phyloP scores from a whole-genome alignment of 768 basidiomycete species.

The Chalciporus piperatus region DNA sequence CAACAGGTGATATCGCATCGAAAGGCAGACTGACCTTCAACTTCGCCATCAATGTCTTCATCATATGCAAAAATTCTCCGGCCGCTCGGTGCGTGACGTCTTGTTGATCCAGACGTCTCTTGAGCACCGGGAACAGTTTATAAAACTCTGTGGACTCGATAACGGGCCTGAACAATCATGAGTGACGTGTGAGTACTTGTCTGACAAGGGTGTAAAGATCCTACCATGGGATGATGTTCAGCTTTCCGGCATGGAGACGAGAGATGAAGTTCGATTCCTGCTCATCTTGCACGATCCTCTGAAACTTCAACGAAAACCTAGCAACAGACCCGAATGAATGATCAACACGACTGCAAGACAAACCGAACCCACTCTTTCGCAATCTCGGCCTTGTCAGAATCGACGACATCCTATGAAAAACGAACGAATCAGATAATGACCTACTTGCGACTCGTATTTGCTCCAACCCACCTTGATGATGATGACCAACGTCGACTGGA shows the following conservation, averaged over 20 bases:
- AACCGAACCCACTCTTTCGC: conserved; percentile 45
- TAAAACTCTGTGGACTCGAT: conserved; percentile 65
- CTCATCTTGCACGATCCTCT: conserved; percentile 59
- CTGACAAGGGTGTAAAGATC: background rate
- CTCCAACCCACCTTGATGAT: conserved; percentile 52
- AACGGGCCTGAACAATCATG: conserved; percentile 39
- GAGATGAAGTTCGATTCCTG: conserved; percentile 63
- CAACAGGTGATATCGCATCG: background rate
- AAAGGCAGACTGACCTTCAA: conserved; percentile 43
- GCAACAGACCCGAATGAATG: background rate
- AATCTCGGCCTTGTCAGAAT: conserved; percentile 58
- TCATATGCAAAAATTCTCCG: conserved; percentile 51
- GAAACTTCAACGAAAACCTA: conserved; percentile 56
- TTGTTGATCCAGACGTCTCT: conserved; percentile 48
- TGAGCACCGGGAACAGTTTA: conserved; percentile 47
- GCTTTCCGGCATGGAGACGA: conserved; percentile 51
- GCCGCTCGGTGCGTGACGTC: conserved; percentile 47
- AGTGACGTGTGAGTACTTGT: background rate
- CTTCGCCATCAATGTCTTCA: conserved; percentile 69
- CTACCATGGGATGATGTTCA: conserved; percentile 60
- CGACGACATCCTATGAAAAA: conserved; percentile 54
- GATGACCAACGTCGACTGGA: conserved; percentile 57
- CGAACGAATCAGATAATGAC: background rate
- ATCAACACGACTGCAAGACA: background rate
- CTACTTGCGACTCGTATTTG: background rate